phyloP scores from a whole-genome alignment of 2,329 filamentous ascomycete species.

The Thielaviopsis ethacetica region DNA sequence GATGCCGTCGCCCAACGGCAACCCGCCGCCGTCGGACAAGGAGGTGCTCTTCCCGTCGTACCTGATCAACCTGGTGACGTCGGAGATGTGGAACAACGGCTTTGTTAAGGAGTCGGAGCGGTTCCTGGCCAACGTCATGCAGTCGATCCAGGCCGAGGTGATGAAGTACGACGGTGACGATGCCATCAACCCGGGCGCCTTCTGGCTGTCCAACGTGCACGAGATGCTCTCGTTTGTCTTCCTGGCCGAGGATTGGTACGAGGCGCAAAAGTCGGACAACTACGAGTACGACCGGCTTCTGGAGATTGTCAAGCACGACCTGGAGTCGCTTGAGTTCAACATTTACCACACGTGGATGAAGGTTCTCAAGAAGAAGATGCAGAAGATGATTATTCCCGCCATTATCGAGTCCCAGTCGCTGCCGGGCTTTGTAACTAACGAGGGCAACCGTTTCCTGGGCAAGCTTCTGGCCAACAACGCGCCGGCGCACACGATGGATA shows the following conservation, averaged over 20 bases:
- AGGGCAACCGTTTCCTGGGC: slow-evolving; percentile 94
- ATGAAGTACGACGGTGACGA: slow-evolving; percentile 98
- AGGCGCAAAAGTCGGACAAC: slow-evolving; percentile 97
- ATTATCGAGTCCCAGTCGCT: slow-evolving; percentile 98
- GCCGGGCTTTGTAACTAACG: slow-evolving; percentile 95
- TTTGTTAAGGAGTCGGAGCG: slow-evolving; percentile 99
- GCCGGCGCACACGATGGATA: slow-evolving; percentile 99
- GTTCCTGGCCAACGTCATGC: slow-evolving; percentile 98
- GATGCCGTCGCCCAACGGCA: slow-evolving; percentile 78
- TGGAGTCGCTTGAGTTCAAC: slow-evolving; percentile 97
- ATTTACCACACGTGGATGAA: slow-evolving; percentile 99
- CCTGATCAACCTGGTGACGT: slow-evolving; percentile 96
- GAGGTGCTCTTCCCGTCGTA: slow-evolving; percentile 98
- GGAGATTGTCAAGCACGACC: slow-evolving; percentile 97
- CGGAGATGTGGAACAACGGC: slow-evolving; percentile 99
- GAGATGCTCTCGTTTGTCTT: slow-evolving; percentile 99
- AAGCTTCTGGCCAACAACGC: slow-evolving; percentile 82
- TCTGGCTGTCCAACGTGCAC: slow-evolving; percentile 98
- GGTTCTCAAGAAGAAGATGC: slow-evolving; percentile 95
- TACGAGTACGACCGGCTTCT: slow-evolving; percentile 95
- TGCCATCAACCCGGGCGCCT: slow-evolving; percentile 89
- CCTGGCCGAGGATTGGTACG: slow-evolving; percentile 97
- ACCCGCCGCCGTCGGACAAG: slow-evolving; percentile 86
- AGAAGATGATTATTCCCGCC: slow-evolving; percentile 98
- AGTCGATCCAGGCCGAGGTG: slow-evolving; percentile 97